Base-by-base conservation (phyloP, 192 early-diverging fungal species). In the Martensiomyces pterosporus region DNA sequence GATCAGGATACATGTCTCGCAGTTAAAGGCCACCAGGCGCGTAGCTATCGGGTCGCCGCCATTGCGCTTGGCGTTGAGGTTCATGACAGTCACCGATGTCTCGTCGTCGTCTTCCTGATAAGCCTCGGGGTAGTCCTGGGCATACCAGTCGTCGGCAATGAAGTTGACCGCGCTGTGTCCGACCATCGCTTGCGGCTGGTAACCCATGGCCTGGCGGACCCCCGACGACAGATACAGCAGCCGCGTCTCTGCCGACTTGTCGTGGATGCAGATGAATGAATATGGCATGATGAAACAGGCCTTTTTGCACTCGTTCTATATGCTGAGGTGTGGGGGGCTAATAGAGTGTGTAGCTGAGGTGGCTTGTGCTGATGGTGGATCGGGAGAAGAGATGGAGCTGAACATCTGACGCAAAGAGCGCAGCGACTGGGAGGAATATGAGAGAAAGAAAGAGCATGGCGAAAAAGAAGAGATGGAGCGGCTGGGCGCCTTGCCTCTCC, bases 261-360 rank as follows among this genome's bases (percentile, higher is more conserved):
- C 49, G 17, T 51, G 49, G 37, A 51, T 51, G 0, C 16, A 37
- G 2, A 51, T 51, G 33, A 51, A 51, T 14, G 49, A 51, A n/a
- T n/a, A n/a, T n/a, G n/a, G n/a, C n/a, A n/a, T n/a, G n/a, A n/a
- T n/a, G n/a, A n/a, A n/a, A n/a, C n/a, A n/a, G n/a, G n/a, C n/a
- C n/a, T n/a, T n/a, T n/a, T n/a, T n/a, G n/a, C n/a, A n/a, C n/a
- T n/a, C n/a, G n/a, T n/a, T n/a, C n/a, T n/a, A n/a, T n/a, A n/a
- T n/a, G n/a, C n/a, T n/a, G n/a, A n/a, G n/a, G n/a, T n/a, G n/a
- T n/a, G n/a, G n/a, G n/a, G n/a, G n/a, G n/a, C n/a, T n/a, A n/a
- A n/a, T n/a, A n/a, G n/a, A n/a, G n/a, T n/a, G n/a, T n/a, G n/a
- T n/a, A n/a, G n/a, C n/a, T n/a, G n/a, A n/a, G n/a, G n/a, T n/a